Evolutionary conservation across 2,329 filamentous ascomycete genomes (phyloP).

Genomic region (Tolypocladium ovalisporum): DNA sequence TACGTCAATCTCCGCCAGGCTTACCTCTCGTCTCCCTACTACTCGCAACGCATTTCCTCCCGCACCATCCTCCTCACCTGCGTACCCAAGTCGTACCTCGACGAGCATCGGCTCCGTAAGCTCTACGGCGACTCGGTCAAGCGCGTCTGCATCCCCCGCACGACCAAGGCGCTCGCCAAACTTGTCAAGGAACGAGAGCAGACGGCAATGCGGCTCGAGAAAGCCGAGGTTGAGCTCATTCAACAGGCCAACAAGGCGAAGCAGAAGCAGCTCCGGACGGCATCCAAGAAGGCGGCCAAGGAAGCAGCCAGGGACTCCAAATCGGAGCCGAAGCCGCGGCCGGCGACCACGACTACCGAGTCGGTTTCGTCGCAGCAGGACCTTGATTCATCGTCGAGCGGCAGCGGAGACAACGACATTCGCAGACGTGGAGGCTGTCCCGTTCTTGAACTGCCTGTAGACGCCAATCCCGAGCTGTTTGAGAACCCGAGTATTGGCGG

Average conservation of each 20-base stretch:
- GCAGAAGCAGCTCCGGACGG: constrained; percentile 35
- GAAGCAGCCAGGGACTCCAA: neutral
- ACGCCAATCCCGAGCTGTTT: neutral
- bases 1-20: constrained; percentile 90
- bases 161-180: constrained; percentile 67
- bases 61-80: constrained; percentile 83
- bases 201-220: constrained; percentile 71
- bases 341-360: neutral
- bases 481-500: neutral
- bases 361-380: constrained; percentile 2
- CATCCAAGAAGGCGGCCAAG: constrained; percentile 1
- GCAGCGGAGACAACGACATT: constrained; percentile 1
- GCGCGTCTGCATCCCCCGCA: constrained; percentile 73
- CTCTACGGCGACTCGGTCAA: constrained; percentile 77
- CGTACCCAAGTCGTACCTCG: constrained; percentile 68
- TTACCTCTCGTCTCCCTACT: constrained; percentile 76
- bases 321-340: constrained; percentile 1
- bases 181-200: constrained; percentile 73
- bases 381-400: neutral
- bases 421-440: neutral
- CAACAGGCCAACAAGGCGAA: constrained; percentile 64
- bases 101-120: constrained; percentile 63
- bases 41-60: constrained; percentile 77
- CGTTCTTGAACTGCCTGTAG: constrained; percentile 5
- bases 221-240: constrained; percentile 77